These are phyloP conservation scores for Bigelowiella natans DNA, from an alignment of 78 protist genomes.

Conservation along the genomic window DNA sequence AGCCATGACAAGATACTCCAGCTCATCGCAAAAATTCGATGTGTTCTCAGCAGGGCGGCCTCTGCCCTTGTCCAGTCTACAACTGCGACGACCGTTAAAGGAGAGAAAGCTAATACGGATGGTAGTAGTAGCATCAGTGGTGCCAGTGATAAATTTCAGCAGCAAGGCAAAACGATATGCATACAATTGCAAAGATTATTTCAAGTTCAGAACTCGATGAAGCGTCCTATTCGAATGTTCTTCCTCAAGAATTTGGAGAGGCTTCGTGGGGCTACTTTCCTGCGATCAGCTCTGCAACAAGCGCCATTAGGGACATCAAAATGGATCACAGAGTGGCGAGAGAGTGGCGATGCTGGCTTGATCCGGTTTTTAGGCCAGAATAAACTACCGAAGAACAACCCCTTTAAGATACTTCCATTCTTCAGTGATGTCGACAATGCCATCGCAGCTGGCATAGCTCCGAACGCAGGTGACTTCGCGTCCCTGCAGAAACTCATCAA, in stretches of 20 bases:
- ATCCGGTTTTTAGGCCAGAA: not conserved
- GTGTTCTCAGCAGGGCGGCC: too few species aligned
- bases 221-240: not conserved
- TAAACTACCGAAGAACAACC: not conserved
- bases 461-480: not conserved
- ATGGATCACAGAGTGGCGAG: not conserved
- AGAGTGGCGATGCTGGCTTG: slow-evolving; percentile 2
- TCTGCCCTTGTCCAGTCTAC: too few species aligned
- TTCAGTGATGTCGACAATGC: not conserved
- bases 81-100: too few species aligned
- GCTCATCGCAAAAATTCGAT: not conserved
- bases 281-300: not conserved
- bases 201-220: not conserved
- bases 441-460: not conserved
- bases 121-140: too few species aligned
- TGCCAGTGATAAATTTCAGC: too few species aligned
- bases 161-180: not conserved
- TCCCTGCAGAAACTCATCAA: not conserved
- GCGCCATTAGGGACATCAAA: not conserved
- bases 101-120: too few species aligned
- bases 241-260: not conserved
- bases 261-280: not conserved
- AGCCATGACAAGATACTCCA: too few species aligned
- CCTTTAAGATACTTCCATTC: not conserved
- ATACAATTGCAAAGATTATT: not conserved